Evolutionary conservation across 257 asterid species (phyloP), one percentile per base, ranked within the genome.

Genomic region (Primulina eburnea): DNA sequence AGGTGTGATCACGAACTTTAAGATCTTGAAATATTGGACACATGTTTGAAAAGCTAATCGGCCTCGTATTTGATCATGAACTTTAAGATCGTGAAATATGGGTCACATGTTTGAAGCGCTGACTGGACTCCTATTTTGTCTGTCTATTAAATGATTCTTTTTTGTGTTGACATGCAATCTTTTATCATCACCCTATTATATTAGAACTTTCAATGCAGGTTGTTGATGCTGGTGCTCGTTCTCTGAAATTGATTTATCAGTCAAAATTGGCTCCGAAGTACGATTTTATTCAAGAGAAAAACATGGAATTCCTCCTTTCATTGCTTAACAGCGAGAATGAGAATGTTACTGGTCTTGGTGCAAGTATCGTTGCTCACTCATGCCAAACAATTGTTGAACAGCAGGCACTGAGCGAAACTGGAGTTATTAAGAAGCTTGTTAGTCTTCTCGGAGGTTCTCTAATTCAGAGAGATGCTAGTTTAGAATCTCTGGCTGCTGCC

Each of bases 231-330:
- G 85, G 88, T 80, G 97, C 97, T 40, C 97, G 97, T 50, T 82
- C 97, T 70, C 97, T 91, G 55, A 94, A 87, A 80, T 67, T 94
- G 81, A 94, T 94, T 43, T 94, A 89, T 81, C 99, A 91, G 74
- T 94, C 99, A 55, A 89, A 79, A 73, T 62, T 82, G 77, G 92
- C 97, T 67, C 95, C 99, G 24, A 81, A 85, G 77, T 94, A 80
- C 75, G 95, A 94, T 73, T 88, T 89, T 74, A 73, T 87, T 62
- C 82, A 79, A 79, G 87, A 85, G 62, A 76, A 81, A 67, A 94
- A 88, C 82, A 84, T 89, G 74, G 87, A 77, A 71, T 85, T 86
- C 82, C 89, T 91, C 75, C 87, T 84, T 56, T 87, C 90, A 4
- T 77, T 94, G 33, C 77, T 94, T 78, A 84, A 81, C 71, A 87